Percentiles rank a stretch among this genome's conserved stretches.
phyloP scores from a whole-genome alignment of 768 basidiomycete species.

The Tricholoma terreum region DNA sequence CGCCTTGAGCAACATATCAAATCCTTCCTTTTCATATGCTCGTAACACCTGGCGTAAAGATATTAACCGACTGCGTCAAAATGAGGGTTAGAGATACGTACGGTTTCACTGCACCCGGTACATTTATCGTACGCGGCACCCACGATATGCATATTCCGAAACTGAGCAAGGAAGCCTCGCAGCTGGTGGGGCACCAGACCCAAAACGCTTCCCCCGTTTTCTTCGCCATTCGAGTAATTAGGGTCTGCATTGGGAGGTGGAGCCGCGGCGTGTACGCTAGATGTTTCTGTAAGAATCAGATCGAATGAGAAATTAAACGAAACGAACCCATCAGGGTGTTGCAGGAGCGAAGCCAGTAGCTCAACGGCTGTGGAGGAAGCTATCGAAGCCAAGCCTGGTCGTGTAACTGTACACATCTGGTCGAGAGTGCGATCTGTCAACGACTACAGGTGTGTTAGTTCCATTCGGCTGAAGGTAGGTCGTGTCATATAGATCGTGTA shows the following conservation, averaged over 20 bases:
- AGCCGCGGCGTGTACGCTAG: conserved; percentile 57
- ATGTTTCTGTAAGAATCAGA: background rate
- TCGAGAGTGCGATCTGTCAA: conserved; percentile 89
- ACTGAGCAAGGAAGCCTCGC: conserved; percentile 85
- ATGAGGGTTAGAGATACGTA: conserved; percentile 29
- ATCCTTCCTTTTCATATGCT: conserved; percentile 82
- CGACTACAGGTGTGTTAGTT: conserved; percentile 5
- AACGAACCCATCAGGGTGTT: conserved; percentile 83
- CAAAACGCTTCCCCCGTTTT: conserved; percentile 52
- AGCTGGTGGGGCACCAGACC: conserved; percentile 94
- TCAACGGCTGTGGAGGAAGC: conserved; percentile 93
- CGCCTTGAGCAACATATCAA: conserved; percentile 72
- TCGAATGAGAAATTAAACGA: background rate
- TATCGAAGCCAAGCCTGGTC: conserved; percentile 91
- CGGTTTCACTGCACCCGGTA: conserved; percentile 85
- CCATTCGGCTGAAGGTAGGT: background rate
- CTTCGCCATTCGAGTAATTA: conserved; percentile 20
- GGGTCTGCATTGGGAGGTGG: conserved; percentile 48
- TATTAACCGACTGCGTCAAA: background rate
- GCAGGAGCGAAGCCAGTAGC: conserved; percentile 80
- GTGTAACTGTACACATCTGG: conserved; percentile 98
- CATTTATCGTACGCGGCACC: conserved; percentile 86
- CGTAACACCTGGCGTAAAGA: conserved; percentile 55
- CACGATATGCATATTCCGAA: conserved; percentile 77
- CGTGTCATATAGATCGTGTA: conserved; percentile 5